phyloP scores from a whole-genome alignment of 2,329 filamentous ascomycete genomes.

The Clarireedia monteithiana region DNA sequence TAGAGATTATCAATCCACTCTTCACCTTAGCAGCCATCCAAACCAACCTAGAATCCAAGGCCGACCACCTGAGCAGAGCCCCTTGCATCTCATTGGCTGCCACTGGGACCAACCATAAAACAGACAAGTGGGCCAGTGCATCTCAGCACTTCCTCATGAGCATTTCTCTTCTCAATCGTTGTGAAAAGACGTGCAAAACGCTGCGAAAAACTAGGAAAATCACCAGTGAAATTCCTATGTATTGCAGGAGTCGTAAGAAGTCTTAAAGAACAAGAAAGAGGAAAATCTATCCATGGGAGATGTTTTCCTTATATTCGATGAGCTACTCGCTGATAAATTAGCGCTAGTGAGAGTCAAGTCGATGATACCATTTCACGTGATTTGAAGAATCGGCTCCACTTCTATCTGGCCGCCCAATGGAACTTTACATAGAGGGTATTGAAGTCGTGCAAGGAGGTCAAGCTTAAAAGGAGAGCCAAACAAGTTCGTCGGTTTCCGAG shows the following conservation, averaged over 20 bases:
- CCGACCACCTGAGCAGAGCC: neutral
- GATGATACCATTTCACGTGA: constrained; percentile 10
- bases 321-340: neutral
- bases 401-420: neutral
- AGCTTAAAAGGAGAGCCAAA: neutral
- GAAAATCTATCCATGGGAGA: neutral
- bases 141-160: neutral
- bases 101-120: constrained; percentile 1
- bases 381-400: neutral
- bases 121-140: neutral
- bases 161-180: too few species aligned
- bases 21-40: neutral
- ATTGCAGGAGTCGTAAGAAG: neutral
- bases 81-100: neutral
- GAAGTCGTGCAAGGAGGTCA: neutral
- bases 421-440: neutral
- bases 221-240: neutral
- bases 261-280: neutral
- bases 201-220: constrained; percentile 2
- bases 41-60: neutral
- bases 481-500: too few species aligned
- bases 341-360: constrained; percentile 4
- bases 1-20: neutral
- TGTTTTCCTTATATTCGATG: constrained; percentile 5
- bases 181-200: neutral